phyloP scores from a whole-genome alignment of 192 early-diverging fungal species.

The Radiomyces spectabilis region DNA sequence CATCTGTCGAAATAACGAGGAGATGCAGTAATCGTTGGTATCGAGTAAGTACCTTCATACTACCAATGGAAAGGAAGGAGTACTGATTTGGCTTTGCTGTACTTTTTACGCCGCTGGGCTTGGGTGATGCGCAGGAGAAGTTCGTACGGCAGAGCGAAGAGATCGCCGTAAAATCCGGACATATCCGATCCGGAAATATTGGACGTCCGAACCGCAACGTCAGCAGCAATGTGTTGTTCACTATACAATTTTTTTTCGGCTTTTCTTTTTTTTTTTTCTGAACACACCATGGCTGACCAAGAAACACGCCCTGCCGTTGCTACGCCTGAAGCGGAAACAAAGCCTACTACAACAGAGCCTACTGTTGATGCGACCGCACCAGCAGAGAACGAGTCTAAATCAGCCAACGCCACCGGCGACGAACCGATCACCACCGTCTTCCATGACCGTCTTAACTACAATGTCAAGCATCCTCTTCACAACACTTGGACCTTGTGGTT shows the following conservation, averaged over 20 bases:
- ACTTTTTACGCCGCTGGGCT: too few relatives aligned
- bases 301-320: background rate
- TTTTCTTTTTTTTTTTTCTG: conserved; percentile 1
- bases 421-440: conserved; percentile 42
- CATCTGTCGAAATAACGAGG: too few relatives aligned
- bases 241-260: background rate
- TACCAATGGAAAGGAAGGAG: too few relatives aligned
- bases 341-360: background rate
- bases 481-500: conserved; percentile 93
- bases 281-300: background rate
- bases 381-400: background rate
- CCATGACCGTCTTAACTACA: conserved; percentile 60
- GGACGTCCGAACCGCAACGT: too few relatives aligned
- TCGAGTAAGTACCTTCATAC: too few relatives aligned
- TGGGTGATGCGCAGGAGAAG: too few relatives aligned
- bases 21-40: too few relatives aligned
- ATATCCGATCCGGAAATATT: too few relatives aligned
- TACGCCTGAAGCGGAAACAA: background rate
- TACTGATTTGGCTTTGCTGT: too few relatives aligned
- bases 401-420: background rate
- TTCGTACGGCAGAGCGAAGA: too few relatives aligned
- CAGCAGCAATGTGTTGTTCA: background rate
- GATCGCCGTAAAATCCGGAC: too few relatives aligned
- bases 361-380: background rate
- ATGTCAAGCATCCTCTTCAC: conserved; percentile 84